Base-by-base conservation (phyloP, 2,329 filamentous ascomycete species). In the Epichloe typhina region DNA sequence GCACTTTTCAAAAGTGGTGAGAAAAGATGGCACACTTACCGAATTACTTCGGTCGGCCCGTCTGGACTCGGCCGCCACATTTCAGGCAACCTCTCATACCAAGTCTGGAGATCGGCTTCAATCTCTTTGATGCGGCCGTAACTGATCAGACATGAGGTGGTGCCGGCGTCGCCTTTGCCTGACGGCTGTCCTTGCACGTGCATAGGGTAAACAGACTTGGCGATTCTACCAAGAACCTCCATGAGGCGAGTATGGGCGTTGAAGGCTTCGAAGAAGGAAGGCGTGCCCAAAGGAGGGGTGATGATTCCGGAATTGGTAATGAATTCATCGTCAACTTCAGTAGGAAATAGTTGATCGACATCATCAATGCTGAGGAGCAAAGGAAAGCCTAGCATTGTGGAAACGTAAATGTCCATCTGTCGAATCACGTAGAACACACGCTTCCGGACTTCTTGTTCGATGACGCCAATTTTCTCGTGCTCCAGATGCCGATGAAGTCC, bases 51-150 rank as follows among this genome's bases (percentile, higher is more conserved):
- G 36, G 83, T 77, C 1, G 83, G 75, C 0, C 83, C 85, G 47
- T 93, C 88, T 0, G 83, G 78, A 54, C 87, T 88, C 1, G 89
- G 89, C 54, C 85, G 83, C 67, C 95, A 81, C 50, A 82, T 79
- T 57, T 82, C 74, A 0, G 90, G 91, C 26, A 98, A 66, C 49
- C 73, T 69, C 53, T 82, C 77, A 46, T 79, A 76, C 82, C 82
- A 86, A 40, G 72, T 66, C 45, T 80, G 75, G 46, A 87, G 68
- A 49, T 83, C 79, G 5, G 69, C 65, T 62, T 86, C 83, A 46
- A 84, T 80, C 57, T 79, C 76, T 55, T 80, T 77, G 54, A 86
- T 80, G 46, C 75, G 73, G 1, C 75, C 67, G 58, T 82, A 82
- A 59, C 77, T 82, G 53, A 86, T 79, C 57, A 76, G 70, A 59